phyloP scores from a whole-genome alignment of 768 basidiomycete genomes.

The Scleroderma bovista region DNA sequence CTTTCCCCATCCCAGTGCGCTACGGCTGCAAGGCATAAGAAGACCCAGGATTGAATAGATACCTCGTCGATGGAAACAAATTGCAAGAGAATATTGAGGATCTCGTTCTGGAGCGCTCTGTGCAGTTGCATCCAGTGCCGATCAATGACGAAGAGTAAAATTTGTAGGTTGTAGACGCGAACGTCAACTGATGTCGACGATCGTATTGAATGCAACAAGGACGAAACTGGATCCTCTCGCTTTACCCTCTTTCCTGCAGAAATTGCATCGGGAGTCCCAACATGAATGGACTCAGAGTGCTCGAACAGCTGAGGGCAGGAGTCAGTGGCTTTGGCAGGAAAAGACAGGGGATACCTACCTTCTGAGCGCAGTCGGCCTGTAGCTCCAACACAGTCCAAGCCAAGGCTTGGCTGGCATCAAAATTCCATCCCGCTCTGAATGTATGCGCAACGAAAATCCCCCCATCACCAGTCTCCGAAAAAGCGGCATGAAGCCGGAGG shows the following conservation, averaged over 20 bases:
- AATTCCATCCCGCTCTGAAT: conserved; percentile 69
- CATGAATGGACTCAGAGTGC: conserved; percentile 51
- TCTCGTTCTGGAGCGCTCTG: conserved; percentile 46
- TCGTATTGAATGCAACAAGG: conserved; percentile 48
- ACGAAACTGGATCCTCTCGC: conserved; percentile 53
- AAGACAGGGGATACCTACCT: conserved; percentile 37
- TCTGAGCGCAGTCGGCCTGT: conserved; percentile 70
- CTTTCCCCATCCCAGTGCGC: conserved; percentile 42
- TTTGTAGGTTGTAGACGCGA: conserved; percentile 57
- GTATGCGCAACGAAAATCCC: conserved; percentile 56
- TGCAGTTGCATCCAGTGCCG: conserved; percentile 69
- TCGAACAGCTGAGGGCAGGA: conserved; percentile 47
- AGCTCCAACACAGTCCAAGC: conserved; percentile 78
- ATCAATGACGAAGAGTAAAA: conserved; percentile 80
- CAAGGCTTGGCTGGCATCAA: conserved; percentile 63
- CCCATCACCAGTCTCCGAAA: conserved; percentile 14
- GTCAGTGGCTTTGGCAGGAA: conserved; percentile 2
- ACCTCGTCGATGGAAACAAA: conserved; percentile 62
- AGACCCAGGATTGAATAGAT: conserved; percentile 76
- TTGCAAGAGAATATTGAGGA: conserved; percentile 51
- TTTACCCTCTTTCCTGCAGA: conserved; percentile 46
- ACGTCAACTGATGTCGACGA: conserved; percentile 25
- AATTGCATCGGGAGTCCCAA: conserved; percentile 30
- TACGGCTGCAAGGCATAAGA: conserved; percentile 73
- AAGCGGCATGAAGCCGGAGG: conserved; percentile 47